These are phyloP conservation scores for Karstenula rhodostoma DNA, from an alignment of 2,329 filamentous ascomycete species.

Conservation along the genomic window DNA sequence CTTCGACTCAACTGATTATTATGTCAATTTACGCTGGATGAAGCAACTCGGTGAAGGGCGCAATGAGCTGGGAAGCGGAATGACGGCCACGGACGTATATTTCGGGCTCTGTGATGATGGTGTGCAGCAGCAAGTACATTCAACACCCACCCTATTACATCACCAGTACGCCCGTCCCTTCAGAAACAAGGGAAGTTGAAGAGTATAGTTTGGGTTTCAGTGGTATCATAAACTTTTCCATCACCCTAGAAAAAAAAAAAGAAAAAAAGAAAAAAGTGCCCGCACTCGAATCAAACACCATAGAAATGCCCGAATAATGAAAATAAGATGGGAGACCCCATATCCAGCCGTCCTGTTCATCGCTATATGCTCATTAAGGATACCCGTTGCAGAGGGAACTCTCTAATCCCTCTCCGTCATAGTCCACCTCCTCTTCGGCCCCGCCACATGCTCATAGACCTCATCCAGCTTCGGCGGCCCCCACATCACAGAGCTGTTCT, in stretches of 20 bases:
- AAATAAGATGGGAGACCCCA: too few species aligned
- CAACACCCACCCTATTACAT: too few species aligned
- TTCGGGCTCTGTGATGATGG: too few species aligned
- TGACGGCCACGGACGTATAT: too few species aligned
- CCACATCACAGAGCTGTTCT: constrained; percentile 37
- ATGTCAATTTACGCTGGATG: too few species aligned
- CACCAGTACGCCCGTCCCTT: too few species aligned
- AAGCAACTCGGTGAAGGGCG: too few species aligned
- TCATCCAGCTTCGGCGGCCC: constrained; percentile 48
- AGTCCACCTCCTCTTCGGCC: constrained; percentile 56
- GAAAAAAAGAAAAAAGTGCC: neutral
- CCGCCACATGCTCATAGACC: constrained; percentile 47
- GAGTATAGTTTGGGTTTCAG: neutral
- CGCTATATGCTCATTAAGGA: neutral
- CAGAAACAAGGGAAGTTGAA: too few species aligned
- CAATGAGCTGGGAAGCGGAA: too few species aligned
- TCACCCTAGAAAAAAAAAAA: neutral
- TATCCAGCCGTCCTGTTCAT: neutral
- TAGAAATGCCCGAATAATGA: neutral
- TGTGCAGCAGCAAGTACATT: too few species aligned
- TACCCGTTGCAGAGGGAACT: too few species aligned
- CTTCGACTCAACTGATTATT: too few species aligned
- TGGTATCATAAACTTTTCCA: neutral
- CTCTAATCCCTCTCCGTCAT: constrained; percentile 44
- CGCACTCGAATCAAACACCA: neutral